Conservation (phyloP, 108 stramenopile species). For the Skeletonema grethae region DNA sequence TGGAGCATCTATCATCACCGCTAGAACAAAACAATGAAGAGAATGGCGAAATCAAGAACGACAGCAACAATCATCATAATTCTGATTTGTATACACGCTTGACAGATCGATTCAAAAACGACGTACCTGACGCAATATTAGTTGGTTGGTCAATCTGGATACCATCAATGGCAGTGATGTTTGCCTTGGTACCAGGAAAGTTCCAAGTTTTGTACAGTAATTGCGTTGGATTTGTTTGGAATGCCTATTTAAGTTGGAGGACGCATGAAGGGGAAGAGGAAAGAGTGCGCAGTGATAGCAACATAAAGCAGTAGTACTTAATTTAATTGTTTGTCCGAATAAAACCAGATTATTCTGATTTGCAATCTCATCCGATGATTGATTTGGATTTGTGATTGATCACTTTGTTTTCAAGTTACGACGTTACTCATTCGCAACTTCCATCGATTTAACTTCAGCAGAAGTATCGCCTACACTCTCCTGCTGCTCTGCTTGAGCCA, state of each 20-base stretch:
- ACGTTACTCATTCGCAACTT: neutral
- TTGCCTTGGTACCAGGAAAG: slow-evolving; percentile 67
- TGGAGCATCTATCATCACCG: slow-evolving; percentile 46
- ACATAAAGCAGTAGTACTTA: neutral
- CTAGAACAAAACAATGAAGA: neutral
- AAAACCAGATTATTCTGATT: no score
- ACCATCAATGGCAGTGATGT: slow-evolving; percentile 80
- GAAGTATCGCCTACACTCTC: neutral
- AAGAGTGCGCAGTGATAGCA: neutral
- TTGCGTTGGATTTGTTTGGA: slow-evolving; percentile 86
- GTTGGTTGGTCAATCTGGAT: slow-evolving; percentile 87
- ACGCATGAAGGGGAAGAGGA: slow-evolving; percentile 42
- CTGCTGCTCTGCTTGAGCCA: neutral
- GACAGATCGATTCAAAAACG: slow-evolving; percentile 28
- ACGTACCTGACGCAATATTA: slow-evolving; percentile 52
- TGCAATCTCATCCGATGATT: no score
- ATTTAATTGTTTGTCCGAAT: neutral
- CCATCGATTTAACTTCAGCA: neutral
- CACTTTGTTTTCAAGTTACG: no score
- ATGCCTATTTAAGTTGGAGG: slow-evolving; percentile 78
- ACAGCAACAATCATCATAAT: neutral
- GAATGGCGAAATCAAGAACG: neutral
- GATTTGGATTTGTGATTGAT: no score
- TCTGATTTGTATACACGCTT: slow-evolving; percentile 21
- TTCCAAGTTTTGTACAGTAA: slow-evolving; percentile 86